Conservation (phyloP, 352 stramenopile species). For the Phytophthora capsici region DNA sequence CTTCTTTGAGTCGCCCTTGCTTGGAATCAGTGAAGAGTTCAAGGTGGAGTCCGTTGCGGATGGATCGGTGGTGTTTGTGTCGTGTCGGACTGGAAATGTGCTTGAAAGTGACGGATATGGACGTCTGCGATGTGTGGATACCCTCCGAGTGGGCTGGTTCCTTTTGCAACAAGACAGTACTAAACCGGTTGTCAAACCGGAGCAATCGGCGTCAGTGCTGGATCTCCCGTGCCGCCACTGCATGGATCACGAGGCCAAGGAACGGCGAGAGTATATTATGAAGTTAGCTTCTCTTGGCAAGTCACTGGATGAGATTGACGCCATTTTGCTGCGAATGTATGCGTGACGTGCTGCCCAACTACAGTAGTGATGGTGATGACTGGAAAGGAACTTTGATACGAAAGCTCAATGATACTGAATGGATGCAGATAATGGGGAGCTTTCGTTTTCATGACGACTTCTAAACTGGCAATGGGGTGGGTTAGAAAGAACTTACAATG, state of each 20-base stretch:
- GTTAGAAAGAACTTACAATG: not conserved
- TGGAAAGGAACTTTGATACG: not conserved
- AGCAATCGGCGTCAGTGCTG: not conserved
- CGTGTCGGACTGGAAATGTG: constrained; percentile 25
- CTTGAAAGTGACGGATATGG: constrained; percentile 23
- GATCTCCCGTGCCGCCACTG: constrained; percentile 13
- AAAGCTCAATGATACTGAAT: constrained; percentile 12
- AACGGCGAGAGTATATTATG: constrained; percentile 31
- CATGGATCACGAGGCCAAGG: constrained; percentile 13
- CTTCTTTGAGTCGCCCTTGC: constrained; percentile 29
- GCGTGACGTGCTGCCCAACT: constrained; percentile 9
- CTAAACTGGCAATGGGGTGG: not conserved
- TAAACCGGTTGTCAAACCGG: not conserved
- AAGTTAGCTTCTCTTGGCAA: constrained; percentile 30
- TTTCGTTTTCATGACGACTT: too few species aligned
- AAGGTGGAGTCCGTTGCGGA: constrained; percentile 20
- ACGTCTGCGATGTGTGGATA: constrained; percentile 29
- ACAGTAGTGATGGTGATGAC: too few species aligned
- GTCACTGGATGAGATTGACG: constrained; percentile 32
- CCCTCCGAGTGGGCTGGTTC: constrained; percentile 25
- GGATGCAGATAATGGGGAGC: not conserved
- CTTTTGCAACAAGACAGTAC: constrained; percentile 9
- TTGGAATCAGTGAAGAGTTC: constrained; percentile 33
- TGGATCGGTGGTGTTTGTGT: constrained; percentile 27
- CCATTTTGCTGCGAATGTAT: constrained; percentile 33